These are phyloP conservation scores for Amphichorda felina DNA, from an alignment of 2,329 filamentous ascomycete genomes.

Conservation along the genomic window DNA sequence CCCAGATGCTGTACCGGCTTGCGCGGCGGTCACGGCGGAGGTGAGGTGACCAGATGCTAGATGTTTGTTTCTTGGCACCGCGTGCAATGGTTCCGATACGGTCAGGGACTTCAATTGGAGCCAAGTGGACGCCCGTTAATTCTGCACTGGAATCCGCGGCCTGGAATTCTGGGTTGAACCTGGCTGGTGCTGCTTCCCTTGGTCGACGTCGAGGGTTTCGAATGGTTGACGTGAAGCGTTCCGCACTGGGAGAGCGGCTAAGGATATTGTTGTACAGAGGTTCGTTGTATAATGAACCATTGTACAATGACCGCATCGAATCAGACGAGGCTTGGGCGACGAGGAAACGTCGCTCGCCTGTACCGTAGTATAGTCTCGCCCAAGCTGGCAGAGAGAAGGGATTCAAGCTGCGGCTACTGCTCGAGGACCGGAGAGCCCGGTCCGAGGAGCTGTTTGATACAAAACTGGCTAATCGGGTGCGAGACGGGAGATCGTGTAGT, in stretches of 20 bases:
- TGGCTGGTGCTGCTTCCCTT: slow-evolving; percentile 14
- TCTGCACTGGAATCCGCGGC: not conserved
- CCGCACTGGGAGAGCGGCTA: slow-evolving; percentile 35
- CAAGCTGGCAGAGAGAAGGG: slow-evolving; percentile 36
- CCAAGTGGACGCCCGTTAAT: not conserved
- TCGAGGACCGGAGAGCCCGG: slow-evolving; percentile 38
- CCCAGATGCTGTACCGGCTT: slow-evolving; percentile 53
- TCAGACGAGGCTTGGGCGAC: slow-evolving; percentile 29
- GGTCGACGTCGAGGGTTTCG: slow-evolving; percentile 33
- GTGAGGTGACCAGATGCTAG: slow-evolving; percentile 64
- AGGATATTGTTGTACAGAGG: slow-evolving; percentile 31
- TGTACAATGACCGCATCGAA: slow-evolving; percentile 31
- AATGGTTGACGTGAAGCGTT: slow-evolving; percentile 32
- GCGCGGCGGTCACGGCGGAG: slow-evolving; percentile 51
- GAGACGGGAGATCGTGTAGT: slow-evolving; percentile 39
- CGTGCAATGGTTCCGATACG: slow-evolving; percentile 13
- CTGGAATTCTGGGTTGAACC: not conserved
- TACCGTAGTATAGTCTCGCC: slow-evolving; percentile 59
- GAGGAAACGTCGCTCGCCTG: slow-evolving; percentile 46
- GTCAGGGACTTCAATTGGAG: slow-evolving; percentile 6
- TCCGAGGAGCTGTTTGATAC: slow-evolving; percentile 37
- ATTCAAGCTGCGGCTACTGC: slow-evolving; percentile 36
- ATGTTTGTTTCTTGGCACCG: slow-evolving; percentile 33
- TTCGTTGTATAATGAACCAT: slow-evolving; percentile 18
- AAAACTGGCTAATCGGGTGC: slow-evolving; percentile 38